These are phyloP conservation scores for Rhodofomes roseus DNA, from an alignment of 1,284 basidiomycete species.

Conservation along the genomic window DNA sequence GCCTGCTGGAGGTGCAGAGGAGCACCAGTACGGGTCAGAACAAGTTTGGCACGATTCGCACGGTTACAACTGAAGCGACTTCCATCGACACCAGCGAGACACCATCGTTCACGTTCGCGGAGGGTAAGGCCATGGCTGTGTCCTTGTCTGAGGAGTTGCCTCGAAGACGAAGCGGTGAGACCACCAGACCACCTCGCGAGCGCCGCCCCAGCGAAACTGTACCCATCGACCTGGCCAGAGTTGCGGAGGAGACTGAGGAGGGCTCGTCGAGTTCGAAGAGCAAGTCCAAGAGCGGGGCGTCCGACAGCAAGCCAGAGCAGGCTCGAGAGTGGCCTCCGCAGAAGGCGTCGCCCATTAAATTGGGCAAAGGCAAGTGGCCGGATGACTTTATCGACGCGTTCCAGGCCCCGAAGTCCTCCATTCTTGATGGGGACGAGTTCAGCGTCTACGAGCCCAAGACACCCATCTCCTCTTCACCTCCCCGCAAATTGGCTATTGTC, in stretches of 20 bases:
- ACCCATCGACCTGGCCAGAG: conserved; percentile 57
- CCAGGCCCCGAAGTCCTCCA: conserved; percentile 27
- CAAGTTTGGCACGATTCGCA: conserved; percentile 75
- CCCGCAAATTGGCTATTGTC: conserved; percentile 53
- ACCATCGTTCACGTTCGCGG: conserved; percentile 59
- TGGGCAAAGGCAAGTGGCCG: conserved; percentile 79
- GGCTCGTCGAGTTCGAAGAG: conserved; percentile 40
- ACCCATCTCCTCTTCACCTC: conserved; percentile 48
- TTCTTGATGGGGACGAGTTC: conserved; percentile 20
- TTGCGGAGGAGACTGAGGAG: conserved; percentile 71
- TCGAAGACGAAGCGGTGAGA: conserved; percentile 35
- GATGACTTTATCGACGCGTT: conserved; percentile 72
- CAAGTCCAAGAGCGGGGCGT: conserved; percentile 16
- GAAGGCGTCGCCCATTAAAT: conserved; percentile 38
- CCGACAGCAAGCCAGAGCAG: conserved; percentile 12
- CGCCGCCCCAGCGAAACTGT: conserved; percentile 59
- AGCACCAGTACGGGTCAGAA: conserved; percentile 41
- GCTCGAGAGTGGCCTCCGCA: conserved; percentile 24
- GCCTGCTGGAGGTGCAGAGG: conserved; percentile 52
- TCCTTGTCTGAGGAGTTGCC: conserved; percentile 41
- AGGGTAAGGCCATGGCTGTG: conserved; percentile 50
- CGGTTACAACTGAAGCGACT: conserved; percentile 72
- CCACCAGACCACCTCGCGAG: conserved; percentile 38
- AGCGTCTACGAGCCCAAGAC: conserved; percentile 23
- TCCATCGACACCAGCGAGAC: conserved; percentile 49